Evolutionary conservation across 345 rosid genomes (phyloP).

Genomic region (Aquilaria sinensis): DNA sequence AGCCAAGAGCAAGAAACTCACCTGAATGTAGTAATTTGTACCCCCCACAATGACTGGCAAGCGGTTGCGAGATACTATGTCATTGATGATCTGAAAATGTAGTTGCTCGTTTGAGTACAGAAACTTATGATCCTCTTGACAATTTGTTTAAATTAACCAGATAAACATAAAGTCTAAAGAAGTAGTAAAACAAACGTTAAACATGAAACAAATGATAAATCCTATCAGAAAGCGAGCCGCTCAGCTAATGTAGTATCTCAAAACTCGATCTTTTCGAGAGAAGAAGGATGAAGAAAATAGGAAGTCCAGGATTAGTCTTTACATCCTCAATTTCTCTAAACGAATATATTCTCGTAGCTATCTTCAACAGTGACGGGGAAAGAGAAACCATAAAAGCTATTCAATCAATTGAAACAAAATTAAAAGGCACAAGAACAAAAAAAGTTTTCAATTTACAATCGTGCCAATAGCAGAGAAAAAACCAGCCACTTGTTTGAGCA

Average conservation of each 20-base stretch:
- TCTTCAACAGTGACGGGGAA: too few species aligned
- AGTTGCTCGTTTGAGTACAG: constrained; percentile 4
- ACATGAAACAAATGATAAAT: not conserved
- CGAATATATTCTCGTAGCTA: too few species aligned
- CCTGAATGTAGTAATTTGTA: constrained; percentile 93
- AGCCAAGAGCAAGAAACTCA: constrained; percentile 14
- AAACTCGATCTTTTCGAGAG: too few species aligned
- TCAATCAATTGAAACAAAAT: too few species aligned
- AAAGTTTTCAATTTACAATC: too few species aligned
- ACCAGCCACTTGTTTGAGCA: not conserved
- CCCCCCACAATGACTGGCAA: constrained; percentile 94
- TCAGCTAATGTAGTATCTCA: not conserved
- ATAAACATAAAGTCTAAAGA: too few species aligned
- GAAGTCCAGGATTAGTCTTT: too few species aligned
- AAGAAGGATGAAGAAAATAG: not conserved
- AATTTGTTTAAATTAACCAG: too few species aligned
- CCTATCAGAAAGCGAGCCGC: not conserved
- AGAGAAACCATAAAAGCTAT: too few species aligned
- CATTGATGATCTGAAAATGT: constrained; percentile 60
- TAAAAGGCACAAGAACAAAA: too few species aligned
- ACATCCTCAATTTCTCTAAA: too few species aligned
- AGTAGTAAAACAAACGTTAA: not conserved
- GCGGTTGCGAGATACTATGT: constrained; percentile 59
- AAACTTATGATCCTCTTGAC: too few species aligned
- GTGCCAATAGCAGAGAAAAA: not conserved